A percentile compares a stretch with the other conserved stretches of the same genome.
Conservation (phyloP, 1,284 basidiomycete species). For the Cutaneotrichosporon curvatum region DNA sequence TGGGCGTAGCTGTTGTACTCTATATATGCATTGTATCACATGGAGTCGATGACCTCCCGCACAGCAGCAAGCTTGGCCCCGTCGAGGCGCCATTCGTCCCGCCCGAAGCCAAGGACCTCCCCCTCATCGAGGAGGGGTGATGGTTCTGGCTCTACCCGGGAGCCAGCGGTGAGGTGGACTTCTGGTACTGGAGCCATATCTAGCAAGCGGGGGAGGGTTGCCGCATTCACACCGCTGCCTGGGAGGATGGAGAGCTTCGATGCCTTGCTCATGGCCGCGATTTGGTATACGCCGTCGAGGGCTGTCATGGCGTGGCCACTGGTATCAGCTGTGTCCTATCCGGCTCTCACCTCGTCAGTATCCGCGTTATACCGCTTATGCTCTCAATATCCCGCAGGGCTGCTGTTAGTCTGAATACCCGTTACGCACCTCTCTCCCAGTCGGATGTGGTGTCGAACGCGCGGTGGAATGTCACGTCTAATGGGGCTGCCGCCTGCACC, state of each 20-base stretch:
- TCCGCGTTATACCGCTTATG: constrained; percentile 60
- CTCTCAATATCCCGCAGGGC: constrained; percentile 54
- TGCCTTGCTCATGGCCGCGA: constrained; percentile 57
- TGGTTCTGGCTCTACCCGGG: not conserved
- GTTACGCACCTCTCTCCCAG: constrained; percentile 29
- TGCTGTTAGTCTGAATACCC: too few species aligned
- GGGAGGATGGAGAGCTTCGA: constrained; percentile 51
- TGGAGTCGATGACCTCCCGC: too few species aligned
- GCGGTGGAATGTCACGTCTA: constrained; percentile 71
- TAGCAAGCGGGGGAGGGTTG: constrained; percentile 43
- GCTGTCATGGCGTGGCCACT: constrained; percentile 25
- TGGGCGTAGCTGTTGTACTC: too few species aligned
- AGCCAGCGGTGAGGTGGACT: constrained; percentile 22
- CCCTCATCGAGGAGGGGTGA: not conserved
- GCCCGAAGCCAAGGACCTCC: constrained; percentile 14
- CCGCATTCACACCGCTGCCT: constrained; percentile 21
- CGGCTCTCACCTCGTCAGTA: constrained; percentile 59
- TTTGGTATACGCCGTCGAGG: constrained; percentile 10
- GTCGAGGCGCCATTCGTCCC: constrained; percentile 12
- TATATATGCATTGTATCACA: too few species aligned
- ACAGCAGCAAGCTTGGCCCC: constrained; percentile 6
- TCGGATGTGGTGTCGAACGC: constrained; percentile 69
- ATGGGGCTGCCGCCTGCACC: constrained; percentile 54
- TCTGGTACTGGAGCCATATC: constrained; percentile 48
- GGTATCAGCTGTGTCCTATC: not conserved